Evolutionary conservation across 208 protist genomes (phyloP).

Genomic region (Porcisia deanei): DNA sequence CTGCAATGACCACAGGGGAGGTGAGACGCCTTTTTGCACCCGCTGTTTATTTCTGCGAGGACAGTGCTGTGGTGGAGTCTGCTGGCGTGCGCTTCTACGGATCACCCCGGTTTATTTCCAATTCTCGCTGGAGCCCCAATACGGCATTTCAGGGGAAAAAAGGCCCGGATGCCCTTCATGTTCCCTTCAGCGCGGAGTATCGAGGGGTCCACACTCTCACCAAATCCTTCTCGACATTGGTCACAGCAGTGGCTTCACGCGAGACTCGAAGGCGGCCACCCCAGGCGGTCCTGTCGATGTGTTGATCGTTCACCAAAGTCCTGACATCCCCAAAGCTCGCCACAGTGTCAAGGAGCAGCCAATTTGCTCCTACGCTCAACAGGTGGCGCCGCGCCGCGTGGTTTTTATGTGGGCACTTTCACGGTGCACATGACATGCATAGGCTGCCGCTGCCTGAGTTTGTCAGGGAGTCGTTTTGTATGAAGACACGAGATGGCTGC

Average conservation of each 20-base stretch:
- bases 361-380: slow-evolving; percentile 39
- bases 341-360: slow-evolving; percentile 28
- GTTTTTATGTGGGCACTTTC: slow-evolving; percentile 59
- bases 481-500: slow-evolving; percentile 1
- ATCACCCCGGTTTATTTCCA: slow-evolving; percentile 56
- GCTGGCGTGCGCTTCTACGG: slow-evolving; percentile 56
- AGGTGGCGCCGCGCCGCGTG: slow-evolving; percentile 41
- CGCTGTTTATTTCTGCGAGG: slow-evolving; percentile 57
- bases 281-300: slow-evolving; percentile 52
- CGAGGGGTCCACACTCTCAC: not conserved
- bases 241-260: not conserved
- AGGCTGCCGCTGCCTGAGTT: slow-evolving; percentile 28
- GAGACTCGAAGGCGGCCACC: slow-evolving; percentile 33
- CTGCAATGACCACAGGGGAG: slow-evolving; percentile 22
- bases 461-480: slow-evolving; percentile 15
- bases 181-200: slow-evolving; percentile 5
- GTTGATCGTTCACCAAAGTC: slow-evolving; percentile 56
- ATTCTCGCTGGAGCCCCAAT: slow-evolving; percentile 60
- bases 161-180: slow-evolving; percentile 31
- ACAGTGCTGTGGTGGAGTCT: slow-evolving; percentile 49
- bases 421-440: slow-evolving; percentile 52
- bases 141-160: slow-evolving; percentile 43
- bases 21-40: slow-evolving; percentile 43
- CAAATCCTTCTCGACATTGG: not conserved
- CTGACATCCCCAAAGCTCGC: slow-evolving; percentile 11